A percentile compares a stretch with the other conserved stretches of the same genome.
Evolutionary conservation across 257 asterid genomes (phyloP).

Genomic region (Voacanga thouarsii): DNA sequence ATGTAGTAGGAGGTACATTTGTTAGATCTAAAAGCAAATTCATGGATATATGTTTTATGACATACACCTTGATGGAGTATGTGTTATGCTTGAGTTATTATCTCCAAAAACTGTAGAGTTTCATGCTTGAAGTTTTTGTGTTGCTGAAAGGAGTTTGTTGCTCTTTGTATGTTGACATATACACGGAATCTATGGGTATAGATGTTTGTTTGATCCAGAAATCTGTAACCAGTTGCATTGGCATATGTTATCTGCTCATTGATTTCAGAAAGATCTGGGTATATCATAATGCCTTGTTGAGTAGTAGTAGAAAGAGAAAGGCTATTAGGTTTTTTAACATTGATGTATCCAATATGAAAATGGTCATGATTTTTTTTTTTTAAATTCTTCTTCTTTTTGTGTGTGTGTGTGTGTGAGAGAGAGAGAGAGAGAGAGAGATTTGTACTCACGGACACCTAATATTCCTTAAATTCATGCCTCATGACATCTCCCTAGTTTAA

Average conservation of each 20-base stretch:
- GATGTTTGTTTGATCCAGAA: background rate
- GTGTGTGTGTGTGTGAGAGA: no score
- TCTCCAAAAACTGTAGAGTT: background rate
- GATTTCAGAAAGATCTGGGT: background rate
- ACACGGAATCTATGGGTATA: background rate
- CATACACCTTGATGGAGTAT: background rate
- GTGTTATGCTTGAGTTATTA: background rate
- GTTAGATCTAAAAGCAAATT: slow-evolving; percentile 2
- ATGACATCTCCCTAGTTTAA: background rate
- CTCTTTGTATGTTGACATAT: background rate
- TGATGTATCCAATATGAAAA: background rate
- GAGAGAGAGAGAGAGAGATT: no score
- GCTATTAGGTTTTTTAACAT: background rate
- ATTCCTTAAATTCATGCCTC: background rate
- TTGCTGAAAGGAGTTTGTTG: background rate
- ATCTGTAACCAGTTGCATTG: background rate
- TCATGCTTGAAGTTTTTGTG: background rate
- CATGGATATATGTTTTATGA: background rate
- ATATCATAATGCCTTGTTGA: no score
- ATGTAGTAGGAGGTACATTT: slow-evolving; percentile 64
- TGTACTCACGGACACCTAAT: no score
- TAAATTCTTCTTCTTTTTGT: no score
- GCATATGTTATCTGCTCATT: background rate
- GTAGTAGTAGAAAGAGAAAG: no score
- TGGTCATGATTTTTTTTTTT: background rate